phyloP scores from a whole-genome alignment of 129 eudicot species.

The Mikania micrantha region DNA sequence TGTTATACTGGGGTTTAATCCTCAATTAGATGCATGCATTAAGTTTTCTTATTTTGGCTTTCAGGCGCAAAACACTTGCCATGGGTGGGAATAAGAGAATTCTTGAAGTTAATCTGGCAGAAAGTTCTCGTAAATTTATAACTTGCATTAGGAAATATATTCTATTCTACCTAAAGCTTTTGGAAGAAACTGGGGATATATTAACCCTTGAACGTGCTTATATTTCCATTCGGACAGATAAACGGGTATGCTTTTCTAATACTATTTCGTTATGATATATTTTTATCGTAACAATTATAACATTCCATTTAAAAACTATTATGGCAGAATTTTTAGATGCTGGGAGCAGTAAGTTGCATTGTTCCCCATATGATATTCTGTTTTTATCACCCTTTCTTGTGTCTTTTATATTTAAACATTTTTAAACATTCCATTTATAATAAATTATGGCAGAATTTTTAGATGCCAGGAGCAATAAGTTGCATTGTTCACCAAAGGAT shows the following conservation, averaged over 20 bases:
- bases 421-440: background rate
- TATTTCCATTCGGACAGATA: slow-evolving; percentile 77
- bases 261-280: slow-evolving; percentile 4
- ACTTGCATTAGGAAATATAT: slow-evolving; percentile 95
- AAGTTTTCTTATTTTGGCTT: slow-evolving; percentile 16
- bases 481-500: too few relatives aligned
- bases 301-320: background rate
- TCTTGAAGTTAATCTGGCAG: slow-evolving; percentile 93
- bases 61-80: slow-evolving; percentile 84
- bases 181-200: slow-evolving; percentile 81
- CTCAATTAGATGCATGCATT: background rate
- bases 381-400: background rate
- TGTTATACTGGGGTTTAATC: slow-evolving; percentile 1
- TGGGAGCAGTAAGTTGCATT: slow-evolving; percentile 14
- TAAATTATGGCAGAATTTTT: background rate
- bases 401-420: background rate
- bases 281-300: background rate
- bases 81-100: slow-evolving; percentile 57
- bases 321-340: slow-evolving; percentile 3
- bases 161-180: slow-evolving; percentile 67
- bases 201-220: slow-evolving; percentile 91
- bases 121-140: slow-evolving; percentile 92
- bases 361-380: too few relatives aligned
- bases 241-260: slow-evolving; percentile 57
- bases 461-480: slow-evolving; percentile 9